These are phyloP conservation scores for Ustulina deusta DNA, from an alignment of 2,329 filamentous ascomycete genomes.

Conservation along the genomic window DNA sequence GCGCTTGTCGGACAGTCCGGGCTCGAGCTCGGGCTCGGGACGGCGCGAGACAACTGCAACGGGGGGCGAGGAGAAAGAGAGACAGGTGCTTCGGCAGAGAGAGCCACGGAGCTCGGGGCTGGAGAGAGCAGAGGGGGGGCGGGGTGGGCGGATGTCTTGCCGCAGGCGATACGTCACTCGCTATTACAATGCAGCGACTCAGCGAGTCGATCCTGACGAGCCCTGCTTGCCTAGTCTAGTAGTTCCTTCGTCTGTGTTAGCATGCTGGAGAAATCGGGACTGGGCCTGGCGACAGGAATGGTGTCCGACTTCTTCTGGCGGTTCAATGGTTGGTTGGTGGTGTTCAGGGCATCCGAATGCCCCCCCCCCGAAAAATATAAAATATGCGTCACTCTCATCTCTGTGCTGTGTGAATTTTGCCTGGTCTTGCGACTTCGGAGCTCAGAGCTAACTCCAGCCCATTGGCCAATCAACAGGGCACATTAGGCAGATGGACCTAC, in stretches of 20 bases:
- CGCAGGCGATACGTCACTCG: too few relatives aligned
- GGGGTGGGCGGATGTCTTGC: too few relatives aligned
- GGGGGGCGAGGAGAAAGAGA: too few relatives aligned
- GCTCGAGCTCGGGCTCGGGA: too few relatives aligned
- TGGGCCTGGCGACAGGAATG: slow-evolving; percentile 3
- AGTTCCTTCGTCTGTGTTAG: slow-evolving; percentile 3
- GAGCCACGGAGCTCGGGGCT: too few relatives aligned
- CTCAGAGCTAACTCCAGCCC: slow-evolving; percentile 5
- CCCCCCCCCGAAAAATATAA: too few relatives aligned
- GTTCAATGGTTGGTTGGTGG: not conserved
- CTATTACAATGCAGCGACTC: not conserved
- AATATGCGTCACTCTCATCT: slow-evolving; percentile 27
- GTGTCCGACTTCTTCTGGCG: not conserved
- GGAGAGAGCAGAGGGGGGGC: too few relatives aligned
- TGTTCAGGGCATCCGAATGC: not conserved
- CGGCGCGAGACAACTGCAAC: too few relatives aligned
- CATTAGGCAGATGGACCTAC: too few relatives aligned
- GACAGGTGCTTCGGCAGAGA: too few relatives aligned
- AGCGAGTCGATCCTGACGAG: not conserved
- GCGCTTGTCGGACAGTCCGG: too few relatives aligned
- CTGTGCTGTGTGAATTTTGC: slow-evolving; percentile 25
- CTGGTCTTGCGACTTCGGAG: slow-evolving; percentile 30
- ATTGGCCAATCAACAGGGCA: slow-evolving; percentile 26
- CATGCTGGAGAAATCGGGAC: slow-evolving; percentile 11
- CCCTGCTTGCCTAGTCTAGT: slow-evolving; percentile 7